Percentiles rank a stretch among this genome's conserved stretches.
Conservation (phyloP, 78 protist genomes). For the slime mould (Dictyostelium discoideum) region DNA sequence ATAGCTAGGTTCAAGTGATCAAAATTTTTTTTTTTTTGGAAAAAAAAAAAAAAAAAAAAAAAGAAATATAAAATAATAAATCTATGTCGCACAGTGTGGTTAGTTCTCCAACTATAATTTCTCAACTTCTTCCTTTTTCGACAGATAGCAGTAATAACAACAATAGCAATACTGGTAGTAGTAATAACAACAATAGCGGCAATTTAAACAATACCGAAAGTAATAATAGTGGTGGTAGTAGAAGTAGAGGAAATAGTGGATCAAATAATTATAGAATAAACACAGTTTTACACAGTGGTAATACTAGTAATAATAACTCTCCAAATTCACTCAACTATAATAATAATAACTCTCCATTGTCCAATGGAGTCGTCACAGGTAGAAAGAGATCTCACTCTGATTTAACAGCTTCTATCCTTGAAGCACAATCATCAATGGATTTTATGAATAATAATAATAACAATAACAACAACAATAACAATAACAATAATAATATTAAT, state of each 20-base stretch:
- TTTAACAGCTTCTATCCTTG: background rate
- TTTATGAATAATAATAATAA: background rate
- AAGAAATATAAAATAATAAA: background rate
- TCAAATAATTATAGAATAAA: background rate
- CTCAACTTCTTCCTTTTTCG: background rate
- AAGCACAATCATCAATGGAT: slow-evolving; percentile 11
- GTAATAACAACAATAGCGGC: background rate
- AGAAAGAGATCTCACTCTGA: slow-evolving; percentile 27
- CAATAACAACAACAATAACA: background rate
- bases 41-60: too few species aligned
- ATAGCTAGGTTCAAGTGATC: background rate
- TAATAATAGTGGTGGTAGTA: background rate
- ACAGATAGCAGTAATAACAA: background rate
- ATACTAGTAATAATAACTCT: background rate
- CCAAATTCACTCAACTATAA: background rate
- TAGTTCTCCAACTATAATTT: background rate
- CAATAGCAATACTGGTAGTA: background rate
- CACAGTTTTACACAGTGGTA: background rate
- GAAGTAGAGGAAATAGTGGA: slow-evolving; percentile 8
- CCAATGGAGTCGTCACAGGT: background rate
- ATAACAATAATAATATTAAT: background rate
- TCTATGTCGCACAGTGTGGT: background rate
- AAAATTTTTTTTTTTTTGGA: background rate
- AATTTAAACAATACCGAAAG: background rate
- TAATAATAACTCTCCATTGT: background rate